Percentiles rank a stretch among this genome's conserved stretches.
phyloP scores from a whole-genome alignment of 805 yeast genomes.

The Candida suzukii region DNA sequence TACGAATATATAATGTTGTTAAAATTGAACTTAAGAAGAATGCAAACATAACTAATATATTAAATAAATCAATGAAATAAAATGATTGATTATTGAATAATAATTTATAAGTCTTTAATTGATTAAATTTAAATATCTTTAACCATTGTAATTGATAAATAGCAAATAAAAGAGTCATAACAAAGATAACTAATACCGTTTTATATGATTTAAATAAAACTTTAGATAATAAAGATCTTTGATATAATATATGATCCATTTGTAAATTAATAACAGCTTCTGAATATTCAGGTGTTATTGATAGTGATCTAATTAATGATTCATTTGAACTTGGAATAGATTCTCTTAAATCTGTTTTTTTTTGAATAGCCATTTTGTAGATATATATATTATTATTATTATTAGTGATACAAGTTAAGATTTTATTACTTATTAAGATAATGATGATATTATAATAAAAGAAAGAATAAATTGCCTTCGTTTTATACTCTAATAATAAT shows the following conservation, averaged over 20 bases:
- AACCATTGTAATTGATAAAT: constrained; percentile 15
- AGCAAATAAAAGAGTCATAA: constrained; percentile 13
- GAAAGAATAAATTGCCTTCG: too few species aligned
- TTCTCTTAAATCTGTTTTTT: constrained; percentile 41
- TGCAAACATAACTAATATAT: constrained; percentile 32
- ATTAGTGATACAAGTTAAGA: too few species aligned
- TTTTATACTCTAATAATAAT: too few species aligned
- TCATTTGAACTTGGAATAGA: constrained; percentile 49
- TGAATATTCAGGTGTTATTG: constrained; percentile 49
- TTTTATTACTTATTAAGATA: too few species aligned
- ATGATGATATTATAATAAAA: too few species aligned
- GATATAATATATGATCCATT: constrained; percentile 49
- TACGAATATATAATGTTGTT: constrained; percentile 30
- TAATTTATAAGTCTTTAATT: too few species aligned
- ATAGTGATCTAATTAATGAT: constrained; percentile 42
- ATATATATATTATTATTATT: too few species aligned
- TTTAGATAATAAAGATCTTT: constrained; percentile 40
- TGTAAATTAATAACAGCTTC: constrained; percentile 57
- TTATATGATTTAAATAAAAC: constrained; percentile 39
- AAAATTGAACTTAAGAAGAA: constrained; percentile 33
- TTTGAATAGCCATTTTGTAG: constrained; percentile 30
- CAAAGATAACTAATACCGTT: constrained; percentile 23
- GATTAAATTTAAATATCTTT: constrained; percentile 15
- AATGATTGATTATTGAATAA: constrained; percentile 13
- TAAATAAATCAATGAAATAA: constrained; percentile 19